Base-by-base conservation (phyloP, 2,329 filamentous ascomycete genomes). In the Cladophialophora carrionii region DNA sequence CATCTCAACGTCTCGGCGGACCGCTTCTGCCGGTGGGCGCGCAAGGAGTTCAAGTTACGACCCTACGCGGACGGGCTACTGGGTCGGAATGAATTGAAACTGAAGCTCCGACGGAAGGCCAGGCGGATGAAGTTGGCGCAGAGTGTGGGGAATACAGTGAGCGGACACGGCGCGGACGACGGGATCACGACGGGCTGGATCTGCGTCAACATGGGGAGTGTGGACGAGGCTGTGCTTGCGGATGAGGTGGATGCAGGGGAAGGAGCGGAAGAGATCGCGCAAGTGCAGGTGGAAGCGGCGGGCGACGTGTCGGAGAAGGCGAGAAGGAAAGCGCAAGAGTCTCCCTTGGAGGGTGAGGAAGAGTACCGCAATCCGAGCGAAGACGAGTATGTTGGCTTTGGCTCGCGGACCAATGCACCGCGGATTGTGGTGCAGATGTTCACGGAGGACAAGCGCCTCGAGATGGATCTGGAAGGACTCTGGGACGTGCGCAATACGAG, bases 121-220 rank as follows among this genome's bases (percentile, higher is more conserved):
- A 91, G 91, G 75, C 88, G 90, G 71, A 90, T 92, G 34, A 92
- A 91, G 76, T 81, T 97, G 66, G 80, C 96, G 71, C 92, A 90
- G 14, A 90, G 85, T 65, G 85, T 87, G 0, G 87, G 87, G n/a
- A 83, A 85, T 54, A 79, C 81, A 5, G 85, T 86, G 10, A 60
- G 32, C 10, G 57, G 32, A 7, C 83, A 83, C 14, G 84, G 84
- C 55, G 80, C 84, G 1, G 93, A 96, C 71, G 91, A 97, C 73
- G 94, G 93, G 2, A 90, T 96, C 59, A 88, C 90, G 12, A 97
- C 94, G 0, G 93, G 92, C 9, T 99, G 95, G 95, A 90, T 99
- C 22, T 99, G 95, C 77, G 90, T 98, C 66, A 96, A 96, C 74
- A 85, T 95, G 9, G 91, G 91, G 4, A 85, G 85, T 17, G 83